A percentile compares a stretch with the other conserved stretches of the same genome.
Evolutionary conservation across 2,329 filamentous ascomycete genomes (phyloP).

Genomic region (Periconia digitata): DNA sequence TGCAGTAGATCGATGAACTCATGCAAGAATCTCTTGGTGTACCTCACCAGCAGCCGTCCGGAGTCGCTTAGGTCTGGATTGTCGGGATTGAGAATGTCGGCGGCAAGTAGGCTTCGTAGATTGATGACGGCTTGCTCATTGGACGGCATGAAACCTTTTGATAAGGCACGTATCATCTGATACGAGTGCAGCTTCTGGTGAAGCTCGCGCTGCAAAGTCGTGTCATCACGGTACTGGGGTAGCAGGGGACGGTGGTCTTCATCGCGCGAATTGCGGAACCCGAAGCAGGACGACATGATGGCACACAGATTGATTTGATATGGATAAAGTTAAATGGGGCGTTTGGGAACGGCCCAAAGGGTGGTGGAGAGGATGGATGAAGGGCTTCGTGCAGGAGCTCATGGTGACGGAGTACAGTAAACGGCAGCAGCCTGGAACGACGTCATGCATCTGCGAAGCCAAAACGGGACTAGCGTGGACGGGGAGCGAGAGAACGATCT

Average conservation of each 20-base stretch:
- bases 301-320: background rate
- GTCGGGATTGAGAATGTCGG: constrained; percentile 76
- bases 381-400: background rate
- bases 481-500: too few relatives aligned
- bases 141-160: constrained; percentile 87
- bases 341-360: too few relatives aligned
- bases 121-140: constrained; percentile 82
- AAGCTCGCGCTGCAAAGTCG: constrained; percentile 71
- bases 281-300: constrained; percentile 66
- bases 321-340: too few relatives aligned
- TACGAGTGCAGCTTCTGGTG: constrained; percentile 92
- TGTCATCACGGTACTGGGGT: constrained; percentile 81
- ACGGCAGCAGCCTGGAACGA: constrained; percentile 1
- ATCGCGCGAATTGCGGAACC: constrained; percentile 55
- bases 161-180: constrained; percentile 82
- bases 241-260: constrained; percentile 73
- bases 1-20: constrained; percentile 79
- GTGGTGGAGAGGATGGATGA: constrained; percentile 4
- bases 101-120: constrained; percentile 74
- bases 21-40: constrained; percentile 71
- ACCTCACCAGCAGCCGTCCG: constrained; percentile 71
- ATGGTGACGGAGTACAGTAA: constrained; percentile 6
- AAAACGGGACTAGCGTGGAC: too few relatives aligned
- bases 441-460: constrained; percentile 6
- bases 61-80: constrained; percentile 75